These are phyloP conservation scores for Avicennia marina DNA, from an alignment of 257 asterid genomes.

Conservation along the genomic window DNA sequence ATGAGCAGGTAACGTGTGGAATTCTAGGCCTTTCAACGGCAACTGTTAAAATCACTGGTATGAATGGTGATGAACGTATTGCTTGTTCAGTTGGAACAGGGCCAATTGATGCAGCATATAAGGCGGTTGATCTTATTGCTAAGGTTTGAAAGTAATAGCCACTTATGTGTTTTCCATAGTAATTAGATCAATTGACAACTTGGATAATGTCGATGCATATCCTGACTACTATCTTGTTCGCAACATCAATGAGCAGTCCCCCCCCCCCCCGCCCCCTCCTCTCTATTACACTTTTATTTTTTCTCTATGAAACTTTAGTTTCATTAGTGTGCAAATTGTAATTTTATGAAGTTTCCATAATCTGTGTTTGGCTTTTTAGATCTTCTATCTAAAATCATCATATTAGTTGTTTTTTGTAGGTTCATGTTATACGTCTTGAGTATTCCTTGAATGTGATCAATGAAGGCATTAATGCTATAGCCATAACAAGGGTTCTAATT, in stretches of 20 bases:
- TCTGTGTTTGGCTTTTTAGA: neutral
- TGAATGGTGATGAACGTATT: constrained; percentile 55
- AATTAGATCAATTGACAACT: neutral
- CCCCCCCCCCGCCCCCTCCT: too few species aligned
- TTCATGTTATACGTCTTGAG: constrained; percentile 72
- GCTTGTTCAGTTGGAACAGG: constrained; percentile 95
- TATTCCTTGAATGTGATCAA: constrained; percentile 77
- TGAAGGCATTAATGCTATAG: constrained; percentile 95
- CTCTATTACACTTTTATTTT: too few species aligned
- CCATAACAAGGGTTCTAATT: constrained; percentile 76
- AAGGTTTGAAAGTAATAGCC: constrained; percentile 45
- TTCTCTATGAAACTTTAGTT: too few species aligned
- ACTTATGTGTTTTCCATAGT: constrained; percentile 9
- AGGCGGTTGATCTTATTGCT: constrained; percentile 81
- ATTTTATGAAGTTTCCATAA: too few species aligned
- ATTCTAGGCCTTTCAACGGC: constrained; percentile 95
- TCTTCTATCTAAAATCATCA: neutral
- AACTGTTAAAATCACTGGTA: constrained; percentile 72
- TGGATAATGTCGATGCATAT: constrained; percentile 8
- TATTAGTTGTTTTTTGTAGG: constrained; percentile 33
- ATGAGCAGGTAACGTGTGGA: constrained; percentile 81
- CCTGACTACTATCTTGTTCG: too few species aligned
- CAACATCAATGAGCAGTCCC: too few species aligned
- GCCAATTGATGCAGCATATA: constrained; percentile 95
- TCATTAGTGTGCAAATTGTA: too few species aligned